Conservation (phyloP, 768 basidiomycete genomes). For the Gloeophyllum trabeum region DNA sequence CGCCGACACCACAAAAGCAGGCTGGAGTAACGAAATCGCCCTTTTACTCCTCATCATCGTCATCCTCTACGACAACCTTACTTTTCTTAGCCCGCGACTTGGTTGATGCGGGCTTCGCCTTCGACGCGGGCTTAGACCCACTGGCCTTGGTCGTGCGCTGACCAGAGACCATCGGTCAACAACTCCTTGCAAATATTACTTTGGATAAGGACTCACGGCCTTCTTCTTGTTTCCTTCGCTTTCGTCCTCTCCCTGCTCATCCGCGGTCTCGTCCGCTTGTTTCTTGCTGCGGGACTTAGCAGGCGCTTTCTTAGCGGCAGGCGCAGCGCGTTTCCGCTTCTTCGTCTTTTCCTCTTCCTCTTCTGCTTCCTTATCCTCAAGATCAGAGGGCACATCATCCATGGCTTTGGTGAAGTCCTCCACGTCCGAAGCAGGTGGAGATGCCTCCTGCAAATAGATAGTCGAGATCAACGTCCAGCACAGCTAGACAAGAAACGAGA, state of each 20-base stretch:
- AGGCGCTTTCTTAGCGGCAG: conserved; percentile 32
- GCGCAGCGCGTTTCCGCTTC: conserved; percentile 37
- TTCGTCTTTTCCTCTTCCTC: conserved; percentile 36
- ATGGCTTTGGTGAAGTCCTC: neutral
- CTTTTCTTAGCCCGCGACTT: conserved; percentile 24
- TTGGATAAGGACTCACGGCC: conserved; percentile 21
- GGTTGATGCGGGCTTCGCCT: conserved; percentile 25
- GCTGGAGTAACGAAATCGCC: too few species aligned
- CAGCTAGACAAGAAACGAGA: too few species aligned
- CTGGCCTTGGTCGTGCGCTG: conserved; percentile 2
- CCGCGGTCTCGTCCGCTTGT: conserved; percentile 21
- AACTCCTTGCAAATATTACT: neutral
- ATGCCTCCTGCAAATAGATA: conserved; percentile 9
- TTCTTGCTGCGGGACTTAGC: conserved; percentile 25
- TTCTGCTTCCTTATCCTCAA: conserved; percentile 15
- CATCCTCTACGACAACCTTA: conserved; percentile 36
- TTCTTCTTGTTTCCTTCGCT: conserved; percentile 52
- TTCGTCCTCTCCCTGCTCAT: conserved; percentile 14
- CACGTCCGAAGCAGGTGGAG: neutral
- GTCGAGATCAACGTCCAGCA: neutral
- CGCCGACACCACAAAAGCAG: too few species aligned
- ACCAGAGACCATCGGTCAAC: neutral
- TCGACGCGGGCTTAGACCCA: conserved; percentile 6
- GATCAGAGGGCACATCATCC: neutral
- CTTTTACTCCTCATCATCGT: conserved; percentile 21